These are phyloP conservation scores for Melampsora americana DNA, from an alignment of 1,284 basidiomycete genomes.

Conservation along the genomic window DNA sequence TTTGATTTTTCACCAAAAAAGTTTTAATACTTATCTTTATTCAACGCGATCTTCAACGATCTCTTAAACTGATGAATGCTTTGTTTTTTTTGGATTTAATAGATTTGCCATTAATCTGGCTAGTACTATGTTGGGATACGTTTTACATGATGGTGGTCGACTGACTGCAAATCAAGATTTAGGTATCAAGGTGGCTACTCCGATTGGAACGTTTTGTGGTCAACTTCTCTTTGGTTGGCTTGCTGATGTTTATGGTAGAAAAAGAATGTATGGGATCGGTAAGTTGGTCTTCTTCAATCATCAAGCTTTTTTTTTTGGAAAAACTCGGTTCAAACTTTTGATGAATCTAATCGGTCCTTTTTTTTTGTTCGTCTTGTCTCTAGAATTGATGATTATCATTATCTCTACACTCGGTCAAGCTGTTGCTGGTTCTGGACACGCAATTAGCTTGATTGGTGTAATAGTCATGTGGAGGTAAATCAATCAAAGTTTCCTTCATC, in stretches of 20 bases:
- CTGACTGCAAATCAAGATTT: constrained; percentile 65
- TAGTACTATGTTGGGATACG: constrained; percentile 71
- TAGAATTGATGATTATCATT: constrained; percentile 54
- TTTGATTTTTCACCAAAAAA: too few relatives aligned
- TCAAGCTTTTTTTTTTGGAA: constrained; percentile 56
- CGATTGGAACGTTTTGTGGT: constrained; percentile 58
- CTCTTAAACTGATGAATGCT: neutral
- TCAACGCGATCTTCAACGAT: too few relatives aligned
- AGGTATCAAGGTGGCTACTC: constrained; percentile 66
- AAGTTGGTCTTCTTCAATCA: neutral
- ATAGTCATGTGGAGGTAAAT: constrained; percentile 69
- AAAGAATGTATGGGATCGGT: constrained; percentile 67
- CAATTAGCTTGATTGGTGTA: constrained; percentile 67
- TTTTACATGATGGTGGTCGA: constrained; percentile 64
- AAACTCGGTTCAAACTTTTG: constrained; percentile 52
- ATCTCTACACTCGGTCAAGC: constrained; percentile 58
- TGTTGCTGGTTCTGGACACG: constrained; percentile 61
- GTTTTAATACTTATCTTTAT: too few relatives aligned
- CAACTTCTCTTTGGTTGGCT: constrained; percentile 68
- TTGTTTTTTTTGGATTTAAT: constrained; percentile 12
- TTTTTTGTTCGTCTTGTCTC: neutral
- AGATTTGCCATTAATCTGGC: constrained; percentile 72
- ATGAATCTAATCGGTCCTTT: constrained; percentile 14
- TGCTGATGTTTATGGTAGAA: constrained; percentile 69
- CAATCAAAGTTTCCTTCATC: neutral